phyloP scores from a whole-genome alignment of 441 rosid species.

The Erodium trifolium region DNA sequence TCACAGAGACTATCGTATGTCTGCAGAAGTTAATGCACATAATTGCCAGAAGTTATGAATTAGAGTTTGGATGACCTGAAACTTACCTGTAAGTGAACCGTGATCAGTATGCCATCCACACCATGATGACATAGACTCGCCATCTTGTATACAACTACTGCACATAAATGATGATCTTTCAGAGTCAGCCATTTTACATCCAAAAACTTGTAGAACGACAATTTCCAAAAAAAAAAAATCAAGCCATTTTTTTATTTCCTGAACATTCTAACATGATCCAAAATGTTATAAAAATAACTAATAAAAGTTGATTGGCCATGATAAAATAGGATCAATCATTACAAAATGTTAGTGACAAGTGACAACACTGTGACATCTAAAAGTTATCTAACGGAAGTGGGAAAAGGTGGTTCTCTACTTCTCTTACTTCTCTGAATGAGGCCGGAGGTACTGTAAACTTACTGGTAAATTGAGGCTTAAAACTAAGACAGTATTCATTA shows the following conservation, averaged over 20 bases:
- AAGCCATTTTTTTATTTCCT: not conserved
- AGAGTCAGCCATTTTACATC: not conserved
- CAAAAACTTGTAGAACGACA: not conserved
- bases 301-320: not conserved
- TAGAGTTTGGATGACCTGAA: slow-evolving; percentile 4
- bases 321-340: not conserved
- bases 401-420: not conserved
- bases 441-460: not conserved
- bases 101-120: slow-evolving; percentile 99
- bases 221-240: not conserved
- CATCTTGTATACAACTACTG: slow-evolving; percentile 40
- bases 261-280: not conserved
- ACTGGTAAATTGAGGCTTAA: not conserved
- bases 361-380: not conserved
- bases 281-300: not conserved
- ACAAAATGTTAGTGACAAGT: not conserved
- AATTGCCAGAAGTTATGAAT: not conserved
- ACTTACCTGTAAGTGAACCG: slow-evolving; percentile 74
- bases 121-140: slow-evolving; percentile 71
- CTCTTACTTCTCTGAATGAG: not conserved
- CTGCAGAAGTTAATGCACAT: not conserved
- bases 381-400: not conserved
- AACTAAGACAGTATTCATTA: not conserved
- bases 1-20: no score
- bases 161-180: slow-evolving; percentile 17